Conservation (phyloP, 169 alveolate species). For the Cryptosporidium felis region DNA sequence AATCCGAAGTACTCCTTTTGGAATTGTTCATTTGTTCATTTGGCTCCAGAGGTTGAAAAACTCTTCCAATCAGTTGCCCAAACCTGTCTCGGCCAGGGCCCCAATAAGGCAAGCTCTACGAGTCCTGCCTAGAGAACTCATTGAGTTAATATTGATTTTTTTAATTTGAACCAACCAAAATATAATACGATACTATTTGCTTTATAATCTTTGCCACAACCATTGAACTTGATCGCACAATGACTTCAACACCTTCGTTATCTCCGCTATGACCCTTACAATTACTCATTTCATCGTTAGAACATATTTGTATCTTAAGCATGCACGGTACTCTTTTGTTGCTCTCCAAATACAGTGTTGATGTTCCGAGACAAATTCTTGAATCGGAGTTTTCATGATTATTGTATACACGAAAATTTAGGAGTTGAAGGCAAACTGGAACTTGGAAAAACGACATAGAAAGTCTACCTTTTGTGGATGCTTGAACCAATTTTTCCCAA, state of each 20-base stretch:
- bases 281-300: background rate
- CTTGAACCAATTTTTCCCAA: constrained; percentile 45
- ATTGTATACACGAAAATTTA: constrained; percentile 20
- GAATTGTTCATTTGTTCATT: constrained; percentile 78
- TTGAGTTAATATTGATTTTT: background rate
- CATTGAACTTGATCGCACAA: constrained; percentile 42
- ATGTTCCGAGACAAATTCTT: constrained; percentile 13
- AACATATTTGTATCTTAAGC: background rate
- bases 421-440: constrained; percentile 15
- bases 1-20: constrained; percentile 86
- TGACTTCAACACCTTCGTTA: background rate
- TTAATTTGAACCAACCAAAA: background rate
- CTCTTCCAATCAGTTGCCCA: constrained; percentile 78
- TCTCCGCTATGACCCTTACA: background rate
- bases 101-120: background rate
- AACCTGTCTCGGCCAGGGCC: constrained; percentile 72
- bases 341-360: constrained; percentile 16
- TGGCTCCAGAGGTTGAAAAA: constrained; percentile 80
- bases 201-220: constrained; percentile 11
- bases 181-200: constrained; percentile 36
- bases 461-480: constrained; percentile 21
- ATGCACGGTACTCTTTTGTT: constrained; percentile 43
- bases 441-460: constrained; percentile 21
- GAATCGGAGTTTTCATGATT: background rate
- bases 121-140: background rate